Evolutionary conservation across 1,284 basidiomycete species (phyloP), one percentile per base, ranked within the genome.

Genomic region (Ceratobasidium sp.): DNA sequence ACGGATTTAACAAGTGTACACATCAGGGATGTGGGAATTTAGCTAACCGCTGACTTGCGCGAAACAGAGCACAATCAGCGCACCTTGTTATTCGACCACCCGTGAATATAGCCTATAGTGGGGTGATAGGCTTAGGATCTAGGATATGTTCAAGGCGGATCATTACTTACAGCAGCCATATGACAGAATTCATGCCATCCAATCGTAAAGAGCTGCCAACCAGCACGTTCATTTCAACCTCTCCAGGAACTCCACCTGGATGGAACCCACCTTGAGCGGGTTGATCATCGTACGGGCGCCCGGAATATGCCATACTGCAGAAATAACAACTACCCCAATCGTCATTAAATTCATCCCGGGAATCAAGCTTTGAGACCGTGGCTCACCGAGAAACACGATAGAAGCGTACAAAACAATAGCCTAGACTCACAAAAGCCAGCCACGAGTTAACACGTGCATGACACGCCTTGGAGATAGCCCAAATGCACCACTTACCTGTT

Each of bases 111-210:
- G 88, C 91, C 91, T 90, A 15, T 12, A 20, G 10, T 27, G 65
- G 32, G 12, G 35, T 10, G 50, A 17, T 20, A 17, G 6, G 34
- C 20, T 32, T 42, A 69, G 29, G 0, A 25, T 15, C 12, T 55
- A 1, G n/a, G 17, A 15, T 10, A 56, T 27, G 58, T 65, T 22
- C 72, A 42, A 20, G 42, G 34, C 10, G 60, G 27, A 7, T 34
- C 35, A 35, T 34, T 55, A 80, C 88, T 70, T 73, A 92, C 91
- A 55, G 86, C 84, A 67, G 83, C 81, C 76, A 92, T 89, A 77
- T 93, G 91, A 75, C 88, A 93, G n/a, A 92, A 80, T 75, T 93
- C 91, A 75, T 93, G 91, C 85, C 86, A 90, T 43, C 91, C 91
- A 72, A 93, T 92, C 58, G 90, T 90, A 75, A 93, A 88, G 29